Evolutionary conservation across 116 monocot species (phyloP).

Genomic region (Cymodocea nodosa): DNA sequence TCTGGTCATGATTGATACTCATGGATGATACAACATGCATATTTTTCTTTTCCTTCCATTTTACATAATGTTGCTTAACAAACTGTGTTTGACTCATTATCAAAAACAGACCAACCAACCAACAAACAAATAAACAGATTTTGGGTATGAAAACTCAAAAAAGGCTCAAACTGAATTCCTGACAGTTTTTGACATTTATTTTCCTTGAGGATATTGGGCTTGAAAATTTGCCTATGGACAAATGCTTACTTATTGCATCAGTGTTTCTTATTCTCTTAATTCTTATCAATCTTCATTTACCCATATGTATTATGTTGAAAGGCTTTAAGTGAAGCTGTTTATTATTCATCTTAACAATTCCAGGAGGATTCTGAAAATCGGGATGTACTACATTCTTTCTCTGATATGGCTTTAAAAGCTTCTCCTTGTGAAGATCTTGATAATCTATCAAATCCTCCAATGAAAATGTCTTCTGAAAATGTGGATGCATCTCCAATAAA

Average conservation of each 20-base stretch:
- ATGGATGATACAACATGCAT: no score
- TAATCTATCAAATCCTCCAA: conserved; percentile 8
- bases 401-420: conserved; percentile 11
- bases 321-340: neutral
- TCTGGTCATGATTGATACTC: no score
- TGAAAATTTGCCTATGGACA: no score
- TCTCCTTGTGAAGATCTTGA: conserved; percentile 18
- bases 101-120: no score
- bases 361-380: conserved; percentile 16
- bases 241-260: neutral
- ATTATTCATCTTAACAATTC: conserved; percentile 3
- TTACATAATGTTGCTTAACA: no score
- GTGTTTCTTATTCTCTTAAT: neutral
- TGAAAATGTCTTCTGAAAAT: conserved; percentile 7
- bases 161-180: no score
- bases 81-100: no score
- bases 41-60: no score
- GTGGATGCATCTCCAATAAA: conserved; percentile 11
- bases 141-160: no score
- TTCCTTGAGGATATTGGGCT: no score
- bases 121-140: no score
- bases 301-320: neutral
- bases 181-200: no score
- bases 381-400: conserved; percentile 6
- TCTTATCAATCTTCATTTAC: neutral